These are phyloP conservation scores for Verticillium isaacii DNA, from an alignment of 2,329 filamentous ascomycete genomes.

Conservation along the genomic window DNA sequence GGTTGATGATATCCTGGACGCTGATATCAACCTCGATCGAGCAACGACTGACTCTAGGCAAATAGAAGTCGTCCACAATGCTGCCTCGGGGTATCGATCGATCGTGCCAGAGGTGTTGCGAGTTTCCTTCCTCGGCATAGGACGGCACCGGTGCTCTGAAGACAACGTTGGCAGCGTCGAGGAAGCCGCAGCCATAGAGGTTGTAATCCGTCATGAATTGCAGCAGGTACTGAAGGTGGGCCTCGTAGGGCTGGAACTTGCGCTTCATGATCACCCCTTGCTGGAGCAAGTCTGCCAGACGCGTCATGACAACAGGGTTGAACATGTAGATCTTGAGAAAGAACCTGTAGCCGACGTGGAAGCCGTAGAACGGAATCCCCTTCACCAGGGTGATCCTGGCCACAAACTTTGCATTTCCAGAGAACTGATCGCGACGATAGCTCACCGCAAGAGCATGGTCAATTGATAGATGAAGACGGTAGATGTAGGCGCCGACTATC, in stretches of 20 bases:
- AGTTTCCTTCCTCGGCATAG: conserved; percentile 54
- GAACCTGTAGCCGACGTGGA: conserved; percentile 83
- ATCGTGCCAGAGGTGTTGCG: conserved; percentile 74
- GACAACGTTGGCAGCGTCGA: conserved; percentile 64
- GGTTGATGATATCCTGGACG: conserved; percentile 83
- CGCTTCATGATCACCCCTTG: conserved; percentile 84
- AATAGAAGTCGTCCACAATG: conserved; percentile 56
- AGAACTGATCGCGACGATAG: conserved; percentile 71
- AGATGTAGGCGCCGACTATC: conserved; percentile 70
- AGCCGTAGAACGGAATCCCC: conserved; percentile 92
- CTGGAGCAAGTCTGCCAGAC: conserved; percentile 78
- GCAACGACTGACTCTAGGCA: conserved; percentile 82
- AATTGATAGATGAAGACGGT: conserved; percentile 76
- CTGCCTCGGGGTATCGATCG: conserved; percentile 57
- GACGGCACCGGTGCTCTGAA: conserved; percentile 76
- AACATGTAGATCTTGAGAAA: conserved; percentile 95
- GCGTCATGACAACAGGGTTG: conserved; percentile 81
- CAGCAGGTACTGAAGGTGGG: conserved; percentile 83
- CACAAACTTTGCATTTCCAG: conserved; percentile 66
- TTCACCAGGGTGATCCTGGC: conserved; percentile 90
- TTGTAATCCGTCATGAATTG: conserved; percentile 99
- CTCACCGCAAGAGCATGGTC: conserved; percentile 85
- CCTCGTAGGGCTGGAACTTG: conserved; percentile 87
- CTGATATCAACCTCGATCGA: conserved; percentile 86
- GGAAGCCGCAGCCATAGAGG: conserved; percentile 86